phyloP scores from a whole-genome alignment of 495 filamentous ascomycete genomes.

The Neurospora discreta region DNA sequence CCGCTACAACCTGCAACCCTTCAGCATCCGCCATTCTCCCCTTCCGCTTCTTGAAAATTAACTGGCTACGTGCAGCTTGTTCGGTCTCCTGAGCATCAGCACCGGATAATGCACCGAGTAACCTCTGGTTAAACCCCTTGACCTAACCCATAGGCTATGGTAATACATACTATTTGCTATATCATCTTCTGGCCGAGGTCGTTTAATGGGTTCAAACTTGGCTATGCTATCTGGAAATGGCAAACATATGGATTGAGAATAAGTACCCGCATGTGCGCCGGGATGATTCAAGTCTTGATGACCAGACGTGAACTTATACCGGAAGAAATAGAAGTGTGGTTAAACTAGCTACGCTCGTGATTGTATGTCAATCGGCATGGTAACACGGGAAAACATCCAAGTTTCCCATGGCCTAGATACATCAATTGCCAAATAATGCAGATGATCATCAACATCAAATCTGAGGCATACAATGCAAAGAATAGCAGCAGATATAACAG shows the following conservation, averaged over 20 bases:
- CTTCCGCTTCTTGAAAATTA: neutral
- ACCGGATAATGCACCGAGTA: too few relatives aligned
- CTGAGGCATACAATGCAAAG: neutral
- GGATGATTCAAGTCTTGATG: too few relatives aligned
- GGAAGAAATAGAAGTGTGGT: neutral
- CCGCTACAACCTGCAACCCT: neutral
- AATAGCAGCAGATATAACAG: neutral
- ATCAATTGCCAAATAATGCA: neutral
- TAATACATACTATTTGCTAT: too few relatives aligned
- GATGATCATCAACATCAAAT: neutral
- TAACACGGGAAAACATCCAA: neutral
- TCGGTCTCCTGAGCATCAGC: too few relatives aligned
- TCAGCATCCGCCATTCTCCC: neutral
- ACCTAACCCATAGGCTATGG: too few relatives aligned
- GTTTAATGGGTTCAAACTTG: neutral
- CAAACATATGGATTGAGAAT: neutral
- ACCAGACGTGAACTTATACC: too few relatives aligned
- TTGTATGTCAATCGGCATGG: neutral
- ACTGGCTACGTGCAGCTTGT: too few relatives aligned
- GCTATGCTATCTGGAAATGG: neutral
- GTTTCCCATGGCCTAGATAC: neutral
- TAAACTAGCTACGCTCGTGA: neutral
- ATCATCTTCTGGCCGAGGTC: neutral
- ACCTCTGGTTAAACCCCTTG: too few relatives aligned
- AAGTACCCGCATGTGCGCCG: neutral